Evolutionary conservation across 202 grass and related monocot species (phyloP).

Genomic region (Zizania palustris): DNA sequence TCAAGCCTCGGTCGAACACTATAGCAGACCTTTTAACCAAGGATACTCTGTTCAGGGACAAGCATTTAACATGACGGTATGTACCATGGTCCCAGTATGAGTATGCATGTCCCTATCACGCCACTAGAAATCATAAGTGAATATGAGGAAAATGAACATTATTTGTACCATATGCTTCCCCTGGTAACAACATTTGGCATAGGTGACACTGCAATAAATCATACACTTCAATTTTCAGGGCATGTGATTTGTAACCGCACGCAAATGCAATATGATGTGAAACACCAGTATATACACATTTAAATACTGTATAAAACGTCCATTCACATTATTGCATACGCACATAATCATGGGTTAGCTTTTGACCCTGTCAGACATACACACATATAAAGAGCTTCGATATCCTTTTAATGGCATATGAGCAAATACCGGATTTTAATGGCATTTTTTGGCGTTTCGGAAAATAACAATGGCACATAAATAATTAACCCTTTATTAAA

Average conservation of each 20-base stretch:
- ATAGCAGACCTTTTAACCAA: slow-evolving; percentile 11
- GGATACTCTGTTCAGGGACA: slow-evolving; percentile 20
- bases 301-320: background rate
- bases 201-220: background rate
- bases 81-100: background rate
- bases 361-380: background rate
- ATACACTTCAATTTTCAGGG: slow-evolving; percentile 24
- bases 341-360: background rate
- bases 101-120: background rate
- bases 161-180: slow-evolving; percentile 30
- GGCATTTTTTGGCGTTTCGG: no score
- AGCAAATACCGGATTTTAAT: no score
- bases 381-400: background rate
- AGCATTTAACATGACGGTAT: slow-evolving; percentile 27
- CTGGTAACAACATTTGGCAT: slow-evolving; percentile 1
- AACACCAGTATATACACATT: background rate
- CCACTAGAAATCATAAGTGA: background rate
- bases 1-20: slow-evolving; percentile 9
- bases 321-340: no score
- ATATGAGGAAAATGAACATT: slow-evolving; percentile 6
- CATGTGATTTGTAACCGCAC: slow-evolving; percentile 1
- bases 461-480: no score
- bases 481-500: no score
- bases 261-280: background rate
- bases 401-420: no score